These are phyloP conservation scores for Lactarius sp. DNA, from an alignment of 768 basidiomycete genomes.

Conservation along the genomic window DNA sequence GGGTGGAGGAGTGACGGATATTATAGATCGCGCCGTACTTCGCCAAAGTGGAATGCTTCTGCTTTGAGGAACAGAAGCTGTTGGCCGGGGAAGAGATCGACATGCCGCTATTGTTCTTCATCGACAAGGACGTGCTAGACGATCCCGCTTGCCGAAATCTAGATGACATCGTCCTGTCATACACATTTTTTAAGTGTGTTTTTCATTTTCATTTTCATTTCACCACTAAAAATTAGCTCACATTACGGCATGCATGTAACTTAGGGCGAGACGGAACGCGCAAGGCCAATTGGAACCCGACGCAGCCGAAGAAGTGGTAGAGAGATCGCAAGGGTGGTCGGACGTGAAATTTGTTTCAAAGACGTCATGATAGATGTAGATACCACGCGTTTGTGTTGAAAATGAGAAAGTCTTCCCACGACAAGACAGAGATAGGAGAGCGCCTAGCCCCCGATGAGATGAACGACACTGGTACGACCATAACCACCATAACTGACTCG, in stretches of 20 bases:
- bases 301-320: conserved; percentile 72
- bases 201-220: too few species aligned
- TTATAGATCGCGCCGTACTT: conserved; percentile 95
- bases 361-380: conserved; percentile 27
- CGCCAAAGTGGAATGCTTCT: conserved; percentile 99
- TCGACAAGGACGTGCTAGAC: conserved; percentile 94
- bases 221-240: not conserved
- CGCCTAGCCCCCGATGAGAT: too few species aligned
- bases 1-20: not conserved
- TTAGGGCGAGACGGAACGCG: conserved; percentile 79
- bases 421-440: too few species aligned
- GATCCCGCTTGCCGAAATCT: conserved; percentile 84
- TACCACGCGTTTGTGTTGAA: not conserved
- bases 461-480: not conserved
- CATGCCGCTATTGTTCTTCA: conserved; percentile 97
- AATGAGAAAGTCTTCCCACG: not conserved
- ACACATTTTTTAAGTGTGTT: conserved; percentile 93
- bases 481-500: not conserved
- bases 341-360: conserved; percentile 48
- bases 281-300: conserved; percentile 89
- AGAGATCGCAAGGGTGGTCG: conserved; percentile 74
- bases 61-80: conserved; percentile 97
- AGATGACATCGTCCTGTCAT: conserved; percentile 89
- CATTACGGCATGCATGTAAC: not conserved
- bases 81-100: conserved; percentile 95